phyloP scores from a whole-genome alignment of 805 yeast genomes.

The Zygosaccharomyces bisporus region DNA sequence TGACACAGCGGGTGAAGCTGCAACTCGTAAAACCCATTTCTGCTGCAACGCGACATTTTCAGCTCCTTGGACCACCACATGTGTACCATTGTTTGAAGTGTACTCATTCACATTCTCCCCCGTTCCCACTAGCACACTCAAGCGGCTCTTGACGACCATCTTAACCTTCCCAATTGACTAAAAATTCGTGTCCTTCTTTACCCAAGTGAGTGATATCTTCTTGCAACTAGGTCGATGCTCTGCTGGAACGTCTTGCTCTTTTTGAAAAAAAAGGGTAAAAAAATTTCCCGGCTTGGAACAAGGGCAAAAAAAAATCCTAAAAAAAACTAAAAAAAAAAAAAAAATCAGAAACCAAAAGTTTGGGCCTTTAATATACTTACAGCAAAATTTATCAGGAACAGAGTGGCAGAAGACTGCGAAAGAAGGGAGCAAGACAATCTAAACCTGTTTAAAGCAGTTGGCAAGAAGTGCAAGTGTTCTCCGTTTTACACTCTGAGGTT shows the following conservation, averaged over 20 bases:
- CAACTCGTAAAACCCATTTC: slow-evolving; percentile 12
- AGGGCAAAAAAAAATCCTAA: not conserved
- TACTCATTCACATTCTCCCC: slow-evolving; percentile 17
- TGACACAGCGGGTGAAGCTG: not conserved
- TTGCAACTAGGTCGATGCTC: not conserved
- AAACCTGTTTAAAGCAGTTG: not conserved
- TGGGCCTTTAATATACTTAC: not conserved
- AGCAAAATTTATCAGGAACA: not conserved
- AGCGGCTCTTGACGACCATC: slow-evolving; percentile 17
- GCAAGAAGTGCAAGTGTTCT: not conserved
- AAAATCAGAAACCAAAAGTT: not conserved
- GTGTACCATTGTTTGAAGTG: slow-evolving; percentile 16
- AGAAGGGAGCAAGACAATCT: not conserved
- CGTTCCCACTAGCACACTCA: slow-evolving; percentile 20
- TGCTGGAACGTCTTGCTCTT: not conserved
- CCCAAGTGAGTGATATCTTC: not conserved
- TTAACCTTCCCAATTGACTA: not conserved
- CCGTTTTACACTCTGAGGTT: slow-evolving; percentile 1
- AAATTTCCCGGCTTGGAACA: slow-evolving; percentile 1
- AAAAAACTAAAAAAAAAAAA: not conserved
- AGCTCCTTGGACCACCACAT: slow-evolving; percentile 19
- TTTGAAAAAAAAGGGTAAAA: not conserved
- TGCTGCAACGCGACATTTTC: slow-evolving; percentile 18
- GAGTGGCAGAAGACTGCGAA: not conserved
- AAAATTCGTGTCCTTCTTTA: not conserved